phyloP scores from a whole-genome alignment of 2,329 filamentous ascomycete species.

The Akanthomyces uredinophilus region DNA sequence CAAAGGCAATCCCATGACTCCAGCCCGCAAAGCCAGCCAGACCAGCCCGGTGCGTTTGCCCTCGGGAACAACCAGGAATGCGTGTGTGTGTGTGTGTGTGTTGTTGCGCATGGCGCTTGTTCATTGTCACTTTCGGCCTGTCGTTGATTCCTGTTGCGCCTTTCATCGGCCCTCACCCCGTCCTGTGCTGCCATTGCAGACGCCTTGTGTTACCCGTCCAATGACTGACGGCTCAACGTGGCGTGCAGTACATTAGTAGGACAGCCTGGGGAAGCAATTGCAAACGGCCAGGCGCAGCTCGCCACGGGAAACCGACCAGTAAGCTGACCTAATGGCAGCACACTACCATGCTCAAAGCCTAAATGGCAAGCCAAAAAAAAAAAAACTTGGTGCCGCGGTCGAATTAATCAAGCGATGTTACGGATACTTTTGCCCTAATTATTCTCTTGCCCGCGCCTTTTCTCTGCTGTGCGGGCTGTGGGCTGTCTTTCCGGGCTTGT shows the following conservation, averaged over 20 bases:
- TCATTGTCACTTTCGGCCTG: no score
- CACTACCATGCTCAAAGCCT: background rate
- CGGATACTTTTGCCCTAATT: constrained; percentile 13
- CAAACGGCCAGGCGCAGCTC: background rate
- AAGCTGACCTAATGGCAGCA: constrained; percentile 8
- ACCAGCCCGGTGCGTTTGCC: background rate
- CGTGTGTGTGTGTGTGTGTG: background rate
- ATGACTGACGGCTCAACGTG: background rate
- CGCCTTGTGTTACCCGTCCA: background rate
- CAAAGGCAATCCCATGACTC: constrained; percentile 8
- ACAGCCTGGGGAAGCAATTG: background rate
- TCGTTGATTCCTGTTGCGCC: no score
- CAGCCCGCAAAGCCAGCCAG: background rate
- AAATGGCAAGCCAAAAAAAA: background rate
- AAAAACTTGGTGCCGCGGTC: no score
- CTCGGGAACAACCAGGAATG: background rate
- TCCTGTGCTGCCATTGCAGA: constrained; percentile 1
- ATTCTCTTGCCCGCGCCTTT: constrained; percentile 1
- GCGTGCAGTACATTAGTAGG: background rate
- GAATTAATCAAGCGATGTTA: background rate
- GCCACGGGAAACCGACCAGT: background rate
- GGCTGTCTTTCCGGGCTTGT: no score
- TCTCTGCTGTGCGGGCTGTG: background rate
- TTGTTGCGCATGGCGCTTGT: background rate
- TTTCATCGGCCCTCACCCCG: no score